Conservation (phyloP, 345 rosid species). For the Sapria himalayana region DNA sequence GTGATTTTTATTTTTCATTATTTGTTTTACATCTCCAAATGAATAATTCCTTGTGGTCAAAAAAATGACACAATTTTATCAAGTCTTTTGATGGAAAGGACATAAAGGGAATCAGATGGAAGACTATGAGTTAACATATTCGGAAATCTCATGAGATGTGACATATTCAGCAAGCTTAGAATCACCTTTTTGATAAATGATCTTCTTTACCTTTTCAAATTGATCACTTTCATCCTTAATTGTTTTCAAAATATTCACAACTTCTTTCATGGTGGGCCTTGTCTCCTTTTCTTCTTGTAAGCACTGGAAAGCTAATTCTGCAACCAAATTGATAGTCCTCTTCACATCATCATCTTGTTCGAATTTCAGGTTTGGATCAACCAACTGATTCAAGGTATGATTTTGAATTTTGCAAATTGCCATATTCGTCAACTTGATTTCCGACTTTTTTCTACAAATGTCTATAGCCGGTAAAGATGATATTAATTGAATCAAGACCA, state of each 20-base stretch:
- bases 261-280: conserved; percentile 16
- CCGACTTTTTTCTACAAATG: conserved; percentile 12
- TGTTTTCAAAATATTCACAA: conserved; percentile 4
- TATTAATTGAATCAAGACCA: conserved; percentile 22
- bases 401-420: conserved; percentile 11
- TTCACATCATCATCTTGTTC: conserved; percentile 9
- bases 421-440: conserved; percentile 17
- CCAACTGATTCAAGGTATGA: conserved; percentile 7
- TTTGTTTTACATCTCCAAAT: too few species aligned
- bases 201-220: conserved; percentile 4
- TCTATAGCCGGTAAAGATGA: conserved; percentile 15
- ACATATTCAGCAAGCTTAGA: too few species aligned
- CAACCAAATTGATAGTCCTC: conserved; percentile 8
- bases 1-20: too few species aligned
- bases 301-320: conserved; percentile 17
- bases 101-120: too few species aligned
- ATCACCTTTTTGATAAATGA: conserved; percentile 16
- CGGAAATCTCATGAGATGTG: too few species aligned
- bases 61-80: too few species aligned
- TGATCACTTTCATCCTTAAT: conserved; percentile 1
- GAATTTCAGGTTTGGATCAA: conserved; percentile 12
- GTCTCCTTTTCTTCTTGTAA: conserved; percentile 13
- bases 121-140: too few species aligned
- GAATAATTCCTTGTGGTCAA: too few species aligned
- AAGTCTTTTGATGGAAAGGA: too few species aligned